Base-by-base conservation (phyloP, 1,284 basidiomycete species). In the Cerioporus squamosus region DNA sequence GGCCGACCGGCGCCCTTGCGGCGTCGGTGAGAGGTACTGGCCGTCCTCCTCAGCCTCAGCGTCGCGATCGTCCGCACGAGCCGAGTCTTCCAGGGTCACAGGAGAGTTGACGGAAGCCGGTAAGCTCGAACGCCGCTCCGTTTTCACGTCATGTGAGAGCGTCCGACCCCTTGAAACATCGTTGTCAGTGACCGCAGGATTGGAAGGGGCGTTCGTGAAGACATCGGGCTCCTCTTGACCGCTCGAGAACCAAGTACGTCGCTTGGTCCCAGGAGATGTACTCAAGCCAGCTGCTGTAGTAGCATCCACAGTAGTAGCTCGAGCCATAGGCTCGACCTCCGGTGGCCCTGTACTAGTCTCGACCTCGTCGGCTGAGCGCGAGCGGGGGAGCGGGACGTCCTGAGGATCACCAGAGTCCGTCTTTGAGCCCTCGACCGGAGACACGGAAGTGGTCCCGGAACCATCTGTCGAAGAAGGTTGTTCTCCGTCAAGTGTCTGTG, bases 221-320 rank as follows among this genome's bases (percentile, higher is more conserved):
- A 59, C 63, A 10, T 73, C 73, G 14, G 51, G 42, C n/a, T 69
- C 74, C 3, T 64, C 68, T 49, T 63, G 55, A 24, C 65, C 59
- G 15, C 64, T 65, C 33, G 67, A 62, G 53, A 81, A 75, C 78
- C 79, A 77, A 23, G 79, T 77, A 15, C 72, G 72, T n/a, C 76
- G 74, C 24, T 68, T 68, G n/a, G 67, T 33, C 4, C 43, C 46
- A 24, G 59, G 39, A 0, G 70, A 61, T 4, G 45, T 45, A 52
- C 47, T 57, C 22, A 52, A 14, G 2, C 57, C 55, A 18, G 68
- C 53, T 22, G 63, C 49, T 15, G 61, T 43, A 18, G 60, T 51
- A 9, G 53, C 55, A 18, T 66, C 62, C 14, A 65, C 59, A 1
- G 68, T 63, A 2, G 63, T 57, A 17, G 65, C 55, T 14, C 67